These are phyloP conservation scores for Jimgerdemannia flammicorona DNA, from an alignment of 192 early-diverging fungal species.

Conservation along the genomic window DNA sequence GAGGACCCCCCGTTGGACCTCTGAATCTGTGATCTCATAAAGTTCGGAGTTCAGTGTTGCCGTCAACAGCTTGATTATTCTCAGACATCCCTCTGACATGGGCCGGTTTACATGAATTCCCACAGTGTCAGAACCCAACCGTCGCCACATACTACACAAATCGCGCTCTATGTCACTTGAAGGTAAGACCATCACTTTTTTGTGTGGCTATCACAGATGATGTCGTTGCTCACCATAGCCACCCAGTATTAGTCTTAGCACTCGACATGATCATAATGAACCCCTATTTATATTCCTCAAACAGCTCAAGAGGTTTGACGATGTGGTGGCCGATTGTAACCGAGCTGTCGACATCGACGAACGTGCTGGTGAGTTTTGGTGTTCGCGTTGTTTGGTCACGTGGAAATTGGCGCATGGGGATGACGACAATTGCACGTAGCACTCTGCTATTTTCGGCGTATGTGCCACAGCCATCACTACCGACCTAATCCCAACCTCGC, in stretches of 20 bases:
- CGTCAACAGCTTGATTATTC: background rate
- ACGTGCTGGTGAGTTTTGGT: conserved; percentile 41
- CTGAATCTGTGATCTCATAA: background rate
- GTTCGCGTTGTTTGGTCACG: background rate
- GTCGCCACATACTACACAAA: conserved; percentile 79
- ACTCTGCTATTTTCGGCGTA: background rate
- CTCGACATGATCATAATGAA: background rate
- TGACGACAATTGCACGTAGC: background rate
- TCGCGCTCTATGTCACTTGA: conserved; percentile 70
- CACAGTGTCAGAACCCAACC: conserved; percentile 56
- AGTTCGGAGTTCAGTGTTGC: background rate
- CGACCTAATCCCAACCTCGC: background rate
- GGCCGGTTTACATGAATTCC: no score
- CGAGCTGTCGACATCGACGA: conserved; percentile 63
- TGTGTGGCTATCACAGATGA: background rate
- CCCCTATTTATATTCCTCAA: background rate
- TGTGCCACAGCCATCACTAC: no score
- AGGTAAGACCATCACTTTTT: conserved; percentile 21
- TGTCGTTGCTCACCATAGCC: background rate
- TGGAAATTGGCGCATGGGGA: background rate
- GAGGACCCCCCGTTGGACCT: background rate
- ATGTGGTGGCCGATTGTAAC: conserved; percentile 60
- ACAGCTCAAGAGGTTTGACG: conserved; percentile 49
- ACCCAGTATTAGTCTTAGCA: background rate
- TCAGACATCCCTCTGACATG: background rate